Evolutionary conservation across 176 grass and related monocot genomes (phyloP), one percentile per base, ranked within the genome.

Genomic region (Eragrostis nindensis): DNA sequence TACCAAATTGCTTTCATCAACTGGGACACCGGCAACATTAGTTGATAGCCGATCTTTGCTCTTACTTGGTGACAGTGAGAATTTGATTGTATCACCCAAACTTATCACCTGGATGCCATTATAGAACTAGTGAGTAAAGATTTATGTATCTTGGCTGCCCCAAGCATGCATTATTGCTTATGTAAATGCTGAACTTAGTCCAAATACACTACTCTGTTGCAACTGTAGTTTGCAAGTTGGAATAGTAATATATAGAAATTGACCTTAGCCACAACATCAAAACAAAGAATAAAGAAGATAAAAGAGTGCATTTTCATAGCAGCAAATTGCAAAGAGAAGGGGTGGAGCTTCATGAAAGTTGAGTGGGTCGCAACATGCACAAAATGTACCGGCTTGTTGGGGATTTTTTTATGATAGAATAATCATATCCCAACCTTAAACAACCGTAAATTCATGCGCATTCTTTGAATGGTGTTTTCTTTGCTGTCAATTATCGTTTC

Each of bases 71-170:
- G 96, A 99, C 60, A 95, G 79, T 45, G 96, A 99, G 60, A 99
- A 99, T 79, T 99, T 99, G 74, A 99, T 93, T 5, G 92, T 99
- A 77, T 99, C 96, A 74, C 96, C 96, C 76, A 99, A 90, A 91
- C 90, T 95, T 82, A 99, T 87, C 61, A 99, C 96, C 96, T 99
- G 78, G 64, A 83, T 75, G 2, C 72, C 21, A 81, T 64, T 21
- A 72, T 8, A 49, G 24, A 77, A 79, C 44, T 67, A 49, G 15
- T 29, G 8, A 68, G 57, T 57, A 57, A 42, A 86, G 40, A 47
- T 47, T 46, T 18, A 44, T 45, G 36, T 39, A 22, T 25, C 42
- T 52, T 29, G 16, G 55, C 8, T 71, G 42, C 26, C 52, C 14
- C 70, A 78, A 85, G 43, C 4, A 84, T 24, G 73, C 48, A 11